Conservation (phyloP, 208 protist genomes). For the Leishmania aethiopica region DNA sequence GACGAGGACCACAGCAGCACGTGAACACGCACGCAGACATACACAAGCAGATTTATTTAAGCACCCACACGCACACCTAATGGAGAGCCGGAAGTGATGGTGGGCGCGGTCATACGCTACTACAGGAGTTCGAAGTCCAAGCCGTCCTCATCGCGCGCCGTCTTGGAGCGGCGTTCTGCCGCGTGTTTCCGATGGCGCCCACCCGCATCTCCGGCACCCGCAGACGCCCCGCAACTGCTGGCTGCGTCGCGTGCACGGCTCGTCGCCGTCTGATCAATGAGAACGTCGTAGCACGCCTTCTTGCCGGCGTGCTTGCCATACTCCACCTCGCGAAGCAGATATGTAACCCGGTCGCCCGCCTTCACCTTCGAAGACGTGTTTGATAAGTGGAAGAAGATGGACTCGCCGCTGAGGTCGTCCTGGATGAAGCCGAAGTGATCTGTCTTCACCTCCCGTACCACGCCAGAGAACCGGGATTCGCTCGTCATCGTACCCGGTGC, state of each 20-base stretch:
- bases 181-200: neutral
- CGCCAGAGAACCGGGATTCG: slow-evolving; percentile 42
- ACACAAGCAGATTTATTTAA: neutral
- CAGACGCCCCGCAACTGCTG: neutral
- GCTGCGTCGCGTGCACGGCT: neutral
- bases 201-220: neutral
- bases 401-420: slow-evolving; percentile 66
- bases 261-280: slow-evolving; percentile 1
- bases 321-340: slow-evolving; percentile 55
- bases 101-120: neutral
- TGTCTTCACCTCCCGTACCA: slow-evolving; percentile 52
- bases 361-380: slow-evolving; percentile 34
- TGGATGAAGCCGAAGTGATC: slow-evolving; percentile 70
- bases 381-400: slow-evolving; percentile 79
- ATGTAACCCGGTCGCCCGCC: slow-evolving; percentile 61
- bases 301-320: slow-evolving; percentile 75
- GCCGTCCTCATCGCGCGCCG: neutral
- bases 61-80: neutral
- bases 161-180: neutral
- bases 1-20: neutral
- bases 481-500: slow-evolving; percentile 25
- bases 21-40: neutral
- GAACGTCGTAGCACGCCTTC: slow-evolving; percentile 62
- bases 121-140: slow-evolving; percentile 21
- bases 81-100: neutral